These are phyloP conservation scores for Talaromyces ruber DNA, from an alignment of 495 filamentous ascomycete genomes.

Conservation along the genomic window DNA sequence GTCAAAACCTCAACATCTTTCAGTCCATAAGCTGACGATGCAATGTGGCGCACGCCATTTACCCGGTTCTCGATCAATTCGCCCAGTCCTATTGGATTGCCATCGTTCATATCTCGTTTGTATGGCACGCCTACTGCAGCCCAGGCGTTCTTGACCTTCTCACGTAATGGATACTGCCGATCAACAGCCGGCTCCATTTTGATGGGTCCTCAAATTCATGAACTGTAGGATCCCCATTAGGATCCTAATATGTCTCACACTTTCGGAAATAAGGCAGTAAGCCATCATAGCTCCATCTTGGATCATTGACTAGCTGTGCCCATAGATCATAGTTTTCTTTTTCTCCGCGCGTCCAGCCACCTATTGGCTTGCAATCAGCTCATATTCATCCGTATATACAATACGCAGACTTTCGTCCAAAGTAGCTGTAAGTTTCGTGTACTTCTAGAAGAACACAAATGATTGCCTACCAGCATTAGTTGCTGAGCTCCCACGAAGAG, in stretches of 20 bases:
- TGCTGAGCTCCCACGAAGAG: conserved; percentile 25
- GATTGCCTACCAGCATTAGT: conserved; percentile 39
- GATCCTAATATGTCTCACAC: conserved; percentile 13
- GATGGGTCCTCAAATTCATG: conserved; percentile 5
- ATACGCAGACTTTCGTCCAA: not conserved
- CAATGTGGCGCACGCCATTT: conserved; percentile 25
- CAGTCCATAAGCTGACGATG: conserved; percentile 21
- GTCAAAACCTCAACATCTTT: conserved; percentile 18
- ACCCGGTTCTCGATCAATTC: conserved; percentile 23
- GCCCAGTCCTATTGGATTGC: conserved; percentile 19
- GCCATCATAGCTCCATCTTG: conserved; percentile 41
- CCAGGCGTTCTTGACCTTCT: conserved; percentile 23
- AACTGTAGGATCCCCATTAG: not conserved
- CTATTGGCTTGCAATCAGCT: not conserved
- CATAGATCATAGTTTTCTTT: conserved; percentile 31
- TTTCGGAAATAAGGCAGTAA: conserved; percentile 26
- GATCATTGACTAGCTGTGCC: conserved; percentile 32
- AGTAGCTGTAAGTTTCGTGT: not conserved
- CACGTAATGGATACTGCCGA: conserved; percentile 19
- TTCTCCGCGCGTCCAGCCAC: conserved; percentile 28
- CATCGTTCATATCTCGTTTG: conserved; percentile 16
- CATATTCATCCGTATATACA: not conserved
- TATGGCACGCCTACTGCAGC: conserved; percentile 20
- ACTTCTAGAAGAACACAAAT: not conserved
- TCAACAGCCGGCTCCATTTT: conserved; percentile 7